These are phyloP conservation scores for Mucor mucedo DNA, from an alignment of 371 early-diverging fungal genomes.

Conservation along the genomic window DNA sequence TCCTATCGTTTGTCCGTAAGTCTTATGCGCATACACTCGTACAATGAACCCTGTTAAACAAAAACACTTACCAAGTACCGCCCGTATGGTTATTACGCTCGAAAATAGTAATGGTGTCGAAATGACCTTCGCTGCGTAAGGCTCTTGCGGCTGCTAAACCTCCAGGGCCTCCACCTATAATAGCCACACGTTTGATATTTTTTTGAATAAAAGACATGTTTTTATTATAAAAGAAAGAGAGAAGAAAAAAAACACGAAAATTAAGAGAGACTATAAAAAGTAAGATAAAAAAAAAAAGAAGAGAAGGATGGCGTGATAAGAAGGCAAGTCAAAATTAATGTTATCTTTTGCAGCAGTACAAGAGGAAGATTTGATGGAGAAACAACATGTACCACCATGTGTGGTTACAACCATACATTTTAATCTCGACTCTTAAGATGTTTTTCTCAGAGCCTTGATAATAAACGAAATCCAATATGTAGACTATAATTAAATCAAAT, in stretches of 20 bases:
- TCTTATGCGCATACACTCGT: neutral
- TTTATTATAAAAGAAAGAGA: neutral
- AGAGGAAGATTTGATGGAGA: neutral
- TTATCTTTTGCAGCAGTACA: too few relatives aligned
- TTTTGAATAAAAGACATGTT: slow-evolving; percentile 9
- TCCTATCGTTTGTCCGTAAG: slow-evolving; percentile 30
- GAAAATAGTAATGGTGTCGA: slow-evolving; percentile 46
- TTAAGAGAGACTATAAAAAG: neutral
- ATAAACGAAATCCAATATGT: slow-evolving; percentile 13
- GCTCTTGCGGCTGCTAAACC: slow-evolving; percentile 50
- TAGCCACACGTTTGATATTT: slow-evolving; percentile 42
- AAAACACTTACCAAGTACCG: slow-evolving; percentile 47
- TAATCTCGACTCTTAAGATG: neutral
- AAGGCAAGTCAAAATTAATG: too few relatives aligned
- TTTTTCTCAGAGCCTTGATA: slow-evolving; percentile 1
- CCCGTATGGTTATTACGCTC: slow-evolving; percentile 46
- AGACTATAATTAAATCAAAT: too few relatives aligned
- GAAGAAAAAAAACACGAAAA: neutral
- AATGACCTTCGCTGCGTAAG: slow-evolving; percentile 38
- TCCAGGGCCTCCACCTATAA: slow-evolving; percentile 57
- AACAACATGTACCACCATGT: too few relatives aligned
- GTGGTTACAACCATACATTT: neutral
- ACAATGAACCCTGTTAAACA: neutral
- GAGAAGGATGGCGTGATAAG: neutral
- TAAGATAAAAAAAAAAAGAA: neutral